phyloP scores from a whole-genome alignment of 441 rosid genomes.

The Corymbia citriodora region DNA sequence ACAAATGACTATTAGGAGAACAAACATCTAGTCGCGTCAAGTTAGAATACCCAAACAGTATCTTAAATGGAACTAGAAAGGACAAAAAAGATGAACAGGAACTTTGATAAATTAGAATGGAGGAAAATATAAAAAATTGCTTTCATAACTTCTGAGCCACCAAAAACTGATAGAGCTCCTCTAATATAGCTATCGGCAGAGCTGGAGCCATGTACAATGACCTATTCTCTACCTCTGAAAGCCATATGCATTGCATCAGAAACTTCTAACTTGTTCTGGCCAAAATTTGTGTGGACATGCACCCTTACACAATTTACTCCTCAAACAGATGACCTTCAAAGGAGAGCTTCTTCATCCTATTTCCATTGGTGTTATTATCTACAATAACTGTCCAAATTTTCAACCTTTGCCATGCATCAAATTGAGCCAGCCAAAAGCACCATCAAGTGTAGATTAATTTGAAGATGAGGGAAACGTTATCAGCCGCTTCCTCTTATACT shows the following conservation, averaged over 20 bases:
- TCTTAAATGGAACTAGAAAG: not conserved
- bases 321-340: not conserved
- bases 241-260: not conserved
- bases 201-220: not conserved
- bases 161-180: not conserved
- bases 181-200: not conserved
- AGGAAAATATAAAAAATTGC: not conserved
- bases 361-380: not conserved
- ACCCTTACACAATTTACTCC: not conserved
- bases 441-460: not conserved
- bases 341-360: not conserved
- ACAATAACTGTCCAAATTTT: not conserved
- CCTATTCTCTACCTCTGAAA: not conserved
- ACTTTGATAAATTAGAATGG: not conserved
- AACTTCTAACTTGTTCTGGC: not conserved
- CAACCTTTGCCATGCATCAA: not conserved
- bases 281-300: not conserved
- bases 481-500: not conserved
- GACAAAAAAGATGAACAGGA: not conserved
- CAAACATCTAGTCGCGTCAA: not conserved
- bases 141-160: not conserved
- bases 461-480: not conserved
- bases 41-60: not conserved
- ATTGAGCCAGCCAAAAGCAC: not conserved
- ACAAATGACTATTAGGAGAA: not conserved